Evolutionary conservation across 176 grass and related monocot species (phyloP).

Genomic region (Carex littledalei): DNA sequence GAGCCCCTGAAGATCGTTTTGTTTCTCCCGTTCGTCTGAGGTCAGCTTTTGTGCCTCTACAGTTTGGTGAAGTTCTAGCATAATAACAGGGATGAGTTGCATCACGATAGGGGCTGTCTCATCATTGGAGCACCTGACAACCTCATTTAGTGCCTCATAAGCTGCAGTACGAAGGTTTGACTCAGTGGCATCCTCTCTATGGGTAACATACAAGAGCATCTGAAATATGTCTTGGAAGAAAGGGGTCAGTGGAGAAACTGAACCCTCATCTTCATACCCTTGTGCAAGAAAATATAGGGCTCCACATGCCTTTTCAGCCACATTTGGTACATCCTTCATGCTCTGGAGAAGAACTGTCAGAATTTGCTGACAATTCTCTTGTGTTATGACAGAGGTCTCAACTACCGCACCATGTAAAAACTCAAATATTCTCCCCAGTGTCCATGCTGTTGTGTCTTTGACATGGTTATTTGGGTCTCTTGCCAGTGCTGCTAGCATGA

Average conservation of each 20-base stretch:
- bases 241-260: constrained; percentile 51
- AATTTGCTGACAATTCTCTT: constrained; percentile 70
- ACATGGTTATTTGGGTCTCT: constrained; percentile 88
- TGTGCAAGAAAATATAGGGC: constrained; percentile 86
- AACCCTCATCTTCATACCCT: constrained; percentile 67
- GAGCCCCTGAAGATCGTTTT: constrained; percentile 69
- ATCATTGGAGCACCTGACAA: constrained; percentile 68
- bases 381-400: constrained; percentile 63
- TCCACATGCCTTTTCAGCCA: constrained; percentile 81
- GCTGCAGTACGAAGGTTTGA: constrained; percentile 65
- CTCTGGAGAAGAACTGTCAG: constrained; percentile 71
- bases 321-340: constrained; percentile 95
- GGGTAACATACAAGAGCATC: constrained; percentile 61
- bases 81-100: constrained; percentile 70
- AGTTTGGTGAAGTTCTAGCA: constrained; percentile 75
- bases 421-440: constrained; percentile 83
- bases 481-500: constrained; percentile 62
- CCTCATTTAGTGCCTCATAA: constrained; percentile 86
- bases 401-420: constrained; percentile 80
- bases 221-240: constrained; percentile 85
- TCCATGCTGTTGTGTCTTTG: constrained; percentile 91
- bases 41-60: constrained; percentile 61
- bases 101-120: constrained; percentile 64
- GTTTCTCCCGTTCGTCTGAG: constrained; percentile 77
- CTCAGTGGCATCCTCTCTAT: constrained; percentile 67